Percentiles rank a stretch among this genome's conserved stretches.
These are phyloP conservation scores for Cryptosporidium tyzzeri DNA, from an alignment of 169 alveolate genomes.

Conservation along the genomic window DNA sequence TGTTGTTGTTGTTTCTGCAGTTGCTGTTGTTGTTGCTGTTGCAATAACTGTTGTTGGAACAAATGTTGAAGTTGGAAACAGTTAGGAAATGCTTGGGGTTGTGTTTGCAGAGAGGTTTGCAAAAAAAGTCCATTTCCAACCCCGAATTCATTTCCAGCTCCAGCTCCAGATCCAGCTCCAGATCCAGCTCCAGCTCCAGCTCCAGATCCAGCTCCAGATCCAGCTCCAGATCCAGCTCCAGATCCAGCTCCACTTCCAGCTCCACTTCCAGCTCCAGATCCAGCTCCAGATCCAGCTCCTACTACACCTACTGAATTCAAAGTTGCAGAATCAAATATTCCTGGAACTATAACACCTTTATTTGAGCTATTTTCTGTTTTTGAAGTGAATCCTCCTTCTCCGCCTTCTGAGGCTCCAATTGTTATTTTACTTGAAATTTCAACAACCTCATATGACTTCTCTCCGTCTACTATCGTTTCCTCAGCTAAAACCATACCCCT, in stretches of 20 bases:
- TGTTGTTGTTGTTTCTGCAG: neutral
- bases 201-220: neutral
- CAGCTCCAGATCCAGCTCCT: neutral
- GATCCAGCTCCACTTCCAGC: neutral
- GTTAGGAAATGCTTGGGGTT: conserved; percentile 32
- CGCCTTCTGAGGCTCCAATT: neutral
- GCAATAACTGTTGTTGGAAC: conserved; percentile 32
- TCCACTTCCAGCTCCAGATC: neutral
- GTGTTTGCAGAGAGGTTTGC: neutral
- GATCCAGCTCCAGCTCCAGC: neutral
- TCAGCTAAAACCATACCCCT: too few relatives aligned
- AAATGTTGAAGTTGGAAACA: conserved; percentile 39
- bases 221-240: neutral
- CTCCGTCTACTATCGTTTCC: neutral
- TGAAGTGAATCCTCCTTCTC: neutral
- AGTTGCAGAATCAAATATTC: neutral
- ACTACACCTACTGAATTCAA: neutral
- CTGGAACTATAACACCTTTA: neutral
- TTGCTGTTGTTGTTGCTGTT: conserved; percentile 22
- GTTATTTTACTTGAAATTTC: neutral
- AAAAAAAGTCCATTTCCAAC: neutral
- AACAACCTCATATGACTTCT: neutral
- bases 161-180: neutral
- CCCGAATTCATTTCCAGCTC: neutral
- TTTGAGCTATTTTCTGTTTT: neutral